Evolutionary conservation across 768 basidiomycete species (phyloP).

Genomic region (Naganishia kalamii): DNA sequence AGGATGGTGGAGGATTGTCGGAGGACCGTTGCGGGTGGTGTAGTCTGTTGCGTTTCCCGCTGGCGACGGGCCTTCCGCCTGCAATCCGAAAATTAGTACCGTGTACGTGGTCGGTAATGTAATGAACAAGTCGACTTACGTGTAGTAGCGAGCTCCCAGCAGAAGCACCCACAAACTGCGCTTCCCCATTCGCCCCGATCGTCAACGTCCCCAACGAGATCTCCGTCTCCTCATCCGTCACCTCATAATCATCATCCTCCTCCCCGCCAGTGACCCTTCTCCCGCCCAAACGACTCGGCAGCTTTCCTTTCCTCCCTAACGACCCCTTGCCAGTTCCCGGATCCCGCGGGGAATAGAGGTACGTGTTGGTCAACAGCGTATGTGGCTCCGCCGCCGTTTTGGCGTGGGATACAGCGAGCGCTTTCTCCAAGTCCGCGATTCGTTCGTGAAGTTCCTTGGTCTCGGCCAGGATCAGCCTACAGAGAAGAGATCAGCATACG

Average conservation of each 20-base stretch:
- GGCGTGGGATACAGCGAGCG: slow-evolving; percentile 38
- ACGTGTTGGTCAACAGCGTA: slow-evolving; percentile 36
- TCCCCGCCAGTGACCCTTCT: neutral
- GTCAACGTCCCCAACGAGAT: slow-evolving; percentile 41
- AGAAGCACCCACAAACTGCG: slow-evolving; percentile 39
- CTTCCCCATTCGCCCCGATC: slow-evolving; percentile 37
- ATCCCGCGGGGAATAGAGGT: slow-evolving; percentile 36
- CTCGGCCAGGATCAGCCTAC: slow-evolving; percentile 38
- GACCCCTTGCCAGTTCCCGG: slow-evolving; percentile 7
- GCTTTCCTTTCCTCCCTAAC: neutral
- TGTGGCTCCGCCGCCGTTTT: slow-evolving; percentile 30
- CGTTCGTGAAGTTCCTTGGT: slow-evolving; percentile 43
- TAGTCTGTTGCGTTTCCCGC: neutral
- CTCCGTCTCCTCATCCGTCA: slow-evolving; percentile 33
- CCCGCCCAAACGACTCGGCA: slow-evolving; percentile 10
- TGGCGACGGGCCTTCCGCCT: neutral
- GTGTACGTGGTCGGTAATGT: neutral
- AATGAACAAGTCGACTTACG: slow-evolving; percentile 18
- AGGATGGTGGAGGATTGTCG: neutral
- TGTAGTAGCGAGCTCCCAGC: slow-evolving; percentile 40
- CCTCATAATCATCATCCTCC: neutral
- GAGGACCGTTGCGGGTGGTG: neutral
- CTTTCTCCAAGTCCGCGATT: slow-evolving; percentile 40
- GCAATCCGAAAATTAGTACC: no score
- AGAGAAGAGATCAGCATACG: neutral